These are phyloP conservation scores for Botrytis fragariae DNA, from an alignment of 2,329 filamentous ascomycete genomes.

Conservation along the genomic window DNA sequence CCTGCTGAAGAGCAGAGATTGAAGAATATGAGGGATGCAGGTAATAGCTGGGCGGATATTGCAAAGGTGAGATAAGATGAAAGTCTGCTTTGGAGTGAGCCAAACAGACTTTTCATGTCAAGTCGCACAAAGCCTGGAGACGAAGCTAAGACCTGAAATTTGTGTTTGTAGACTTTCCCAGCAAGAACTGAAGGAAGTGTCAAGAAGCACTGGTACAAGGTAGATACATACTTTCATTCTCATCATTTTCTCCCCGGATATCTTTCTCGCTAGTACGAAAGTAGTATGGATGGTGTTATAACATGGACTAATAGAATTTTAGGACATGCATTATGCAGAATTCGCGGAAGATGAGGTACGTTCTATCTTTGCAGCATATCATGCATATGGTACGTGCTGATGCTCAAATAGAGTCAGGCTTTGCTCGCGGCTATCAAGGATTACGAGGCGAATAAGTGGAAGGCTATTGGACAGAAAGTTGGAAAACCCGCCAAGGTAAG, in stretches of 20 bases:
- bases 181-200: constrained; percentile 93
- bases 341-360: constrained; percentile 94
- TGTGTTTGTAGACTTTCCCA: constrained; percentile 70
- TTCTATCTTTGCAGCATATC: constrained; percentile 14
- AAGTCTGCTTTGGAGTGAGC: neutral
- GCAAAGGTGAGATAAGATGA: constrained; percentile 67
- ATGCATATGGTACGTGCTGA: constrained; percentile 29
- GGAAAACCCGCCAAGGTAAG: constrained; percentile 91
- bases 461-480: constrained; percentile 92
- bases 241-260: neutral
- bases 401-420: constrained; percentile 46
- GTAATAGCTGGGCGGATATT: constrained; percentile 96
- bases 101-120: constrained; percentile 8
- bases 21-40: constrained; percentile 90
- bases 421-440: constrained; percentile 95
- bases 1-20: constrained; percentile 87
- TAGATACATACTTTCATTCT: constrained; percentile 40
- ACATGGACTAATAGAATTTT: constrained; percentile 23
- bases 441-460: constrained; percentile 99
- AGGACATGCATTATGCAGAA: constrained; percentile 99
- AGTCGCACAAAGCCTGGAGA: constrained; percentile 17
- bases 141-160: constrained; percentile 22
- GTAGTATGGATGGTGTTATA: neutral
- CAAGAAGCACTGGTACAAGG: constrained; percentile 99
- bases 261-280: constrained; percentile 17